Evolutionary conservation across 2,329 filamentous ascomycete species (phyloP).

Genomic region (Lasiodiplodia sp.): DNA sequence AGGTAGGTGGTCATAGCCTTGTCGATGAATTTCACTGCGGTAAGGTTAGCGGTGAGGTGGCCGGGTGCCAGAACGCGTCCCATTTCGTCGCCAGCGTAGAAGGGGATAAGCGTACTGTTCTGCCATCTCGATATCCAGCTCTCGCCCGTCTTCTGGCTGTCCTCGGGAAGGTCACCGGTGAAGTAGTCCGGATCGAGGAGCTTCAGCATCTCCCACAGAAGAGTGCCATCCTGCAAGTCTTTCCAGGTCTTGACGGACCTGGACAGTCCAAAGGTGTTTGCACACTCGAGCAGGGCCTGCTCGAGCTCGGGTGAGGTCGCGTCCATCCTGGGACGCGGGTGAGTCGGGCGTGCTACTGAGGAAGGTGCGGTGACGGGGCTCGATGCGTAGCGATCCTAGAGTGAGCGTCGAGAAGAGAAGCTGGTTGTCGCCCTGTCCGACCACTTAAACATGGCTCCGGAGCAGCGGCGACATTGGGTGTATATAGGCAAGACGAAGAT

Average conservation of each 20-base stretch:
- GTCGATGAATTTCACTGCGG: conserved; percentile 56
- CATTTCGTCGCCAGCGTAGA: background rate
- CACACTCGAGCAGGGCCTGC: conserved; percentile 29
- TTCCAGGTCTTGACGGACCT: conserved; percentile 47
- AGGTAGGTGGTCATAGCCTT: conserved; percentile 58
- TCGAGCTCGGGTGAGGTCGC: conserved; percentile 30
- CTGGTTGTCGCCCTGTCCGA: conserved; percentile 12
- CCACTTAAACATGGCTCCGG: conserved; percentile 24
- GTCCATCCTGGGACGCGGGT: conserved; percentile 28
- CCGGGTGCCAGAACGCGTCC: background rate
- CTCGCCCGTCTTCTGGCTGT: conserved; percentile 50
- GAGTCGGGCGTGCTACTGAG: background rate
- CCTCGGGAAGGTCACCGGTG: conserved; percentile 55
- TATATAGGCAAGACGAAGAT: conserved; percentile 18
- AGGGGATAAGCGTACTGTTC: conserved; percentile 43
- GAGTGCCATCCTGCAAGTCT: conserved; percentile 56
- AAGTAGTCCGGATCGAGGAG: conserved; percentile 59
- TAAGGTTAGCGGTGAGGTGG: conserved; percentile 24
- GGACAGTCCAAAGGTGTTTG: conserved; percentile 52
- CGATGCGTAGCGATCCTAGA: background rate
- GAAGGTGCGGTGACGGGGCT: background rate
- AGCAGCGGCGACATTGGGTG: conserved; percentile 25
- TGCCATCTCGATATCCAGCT: conserved; percentile 62
- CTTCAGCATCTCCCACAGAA: conserved; percentile 57
- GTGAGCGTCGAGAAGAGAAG: conserved; percentile 14